Base-by-base conservation (phyloP, 768 basidiomycete species). In the Candolleomyces aberdarensis region DNA sequence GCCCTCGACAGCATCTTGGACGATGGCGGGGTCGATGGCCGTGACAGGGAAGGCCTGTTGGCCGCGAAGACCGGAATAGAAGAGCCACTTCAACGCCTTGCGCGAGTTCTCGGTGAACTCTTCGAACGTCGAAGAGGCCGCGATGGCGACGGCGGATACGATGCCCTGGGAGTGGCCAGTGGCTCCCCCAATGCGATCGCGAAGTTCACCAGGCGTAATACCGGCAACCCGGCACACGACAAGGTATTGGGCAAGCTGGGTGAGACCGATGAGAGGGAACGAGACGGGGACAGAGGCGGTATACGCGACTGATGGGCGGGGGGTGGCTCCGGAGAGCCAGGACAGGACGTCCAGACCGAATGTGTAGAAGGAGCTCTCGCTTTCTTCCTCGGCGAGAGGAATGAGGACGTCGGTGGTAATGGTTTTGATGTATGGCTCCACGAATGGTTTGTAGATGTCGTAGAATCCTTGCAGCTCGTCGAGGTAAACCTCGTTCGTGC, bases 161-260 rank as follows among this genome's bases (percentile, higher is more conserved):
- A 99, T 86, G 65, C 97, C 97, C 74, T 98, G 96, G 2, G 96
- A 98, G 76, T 99, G 97, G 36, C 97, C 97, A 15, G 97, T 98
- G 2, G 95, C 86, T 39, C 96, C 96, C 10, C 85, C 80, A 58
- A 98, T 82, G 50, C 83, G 83, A 50, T 80, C 75, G 43, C 91
- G 86, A 71, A 97, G 82, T 68, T 96, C 85, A 9, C 87, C 92
- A 0, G 94, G 94, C 8, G 85, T 86, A 47, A 93, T 75, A 59
- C 86, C 85, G 20, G 87, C 79, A 58, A 92, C 87, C 57, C 86
- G 87, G 71, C 89, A 91, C 6, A 88, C 83, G 50, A 90, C 80
- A 63, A 97, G 81, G 73, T 97, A 99, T 70, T 98, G 97, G 8
- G 88, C 84, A 70, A 98, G 89, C 71, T 98, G 97, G 0, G 96